Evolutionary conservation across 768 basidiomycete genomes (phyloP).

Genomic region (Hypsizygus marmoreus): DNA sequence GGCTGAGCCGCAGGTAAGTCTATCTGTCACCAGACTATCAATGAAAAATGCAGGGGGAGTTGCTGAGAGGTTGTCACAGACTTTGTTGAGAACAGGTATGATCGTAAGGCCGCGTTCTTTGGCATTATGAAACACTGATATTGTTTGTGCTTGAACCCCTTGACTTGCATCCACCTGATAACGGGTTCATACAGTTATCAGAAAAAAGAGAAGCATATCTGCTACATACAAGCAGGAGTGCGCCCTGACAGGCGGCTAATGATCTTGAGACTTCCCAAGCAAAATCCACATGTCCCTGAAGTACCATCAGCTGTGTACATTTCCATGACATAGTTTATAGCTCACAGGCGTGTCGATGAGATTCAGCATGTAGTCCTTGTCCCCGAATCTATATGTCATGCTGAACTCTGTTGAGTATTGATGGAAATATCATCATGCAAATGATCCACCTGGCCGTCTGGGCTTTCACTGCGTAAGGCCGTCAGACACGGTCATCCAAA

Average conservation of each 20-base stretch:
- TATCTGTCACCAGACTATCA: slow-evolving; percentile 53
- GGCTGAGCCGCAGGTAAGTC: slow-evolving; percentile 91
- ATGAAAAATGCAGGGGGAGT: slow-evolving; percentile 5
- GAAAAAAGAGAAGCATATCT: background rate
- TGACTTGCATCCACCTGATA: slow-evolving; percentile 91
- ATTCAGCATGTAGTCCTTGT: slow-evolving; percentile 75
- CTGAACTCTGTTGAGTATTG: slow-evolving; percentile 35
- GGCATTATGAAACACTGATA: slow-evolving; percentile 92
- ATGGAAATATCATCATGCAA: background rate
- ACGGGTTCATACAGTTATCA: slow-evolving; percentile 2
- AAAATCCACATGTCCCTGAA: slow-evolving; percentile 95
- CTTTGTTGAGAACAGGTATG: slow-evolving; percentile 94
- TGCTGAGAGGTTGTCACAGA: slow-evolving; percentile 24
- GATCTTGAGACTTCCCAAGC: slow-evolving; percentile 95
- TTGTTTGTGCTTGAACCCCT: slow-evolving; percentile 96
- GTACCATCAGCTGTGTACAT: slow-evolving; percentile 1
- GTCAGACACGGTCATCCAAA: no score
- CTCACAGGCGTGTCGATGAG: slow-evolving; percentile 93
- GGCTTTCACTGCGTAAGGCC: slow-evolving; percentile 71
- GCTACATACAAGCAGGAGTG: slow-evolving; percentile 58
- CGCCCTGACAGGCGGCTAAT: slow-evolving; percentile 92
- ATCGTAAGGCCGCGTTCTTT: slow-evolving; percentile 78
- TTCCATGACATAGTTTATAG: background rate
- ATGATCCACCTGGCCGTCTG: slow-evolving; percentile 86
- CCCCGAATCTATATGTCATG: slow-evolving; percentile 72